phyloP scores from a whole-genome alignment of 257 asterid species.

The Solanum medicagineum region DNA sequence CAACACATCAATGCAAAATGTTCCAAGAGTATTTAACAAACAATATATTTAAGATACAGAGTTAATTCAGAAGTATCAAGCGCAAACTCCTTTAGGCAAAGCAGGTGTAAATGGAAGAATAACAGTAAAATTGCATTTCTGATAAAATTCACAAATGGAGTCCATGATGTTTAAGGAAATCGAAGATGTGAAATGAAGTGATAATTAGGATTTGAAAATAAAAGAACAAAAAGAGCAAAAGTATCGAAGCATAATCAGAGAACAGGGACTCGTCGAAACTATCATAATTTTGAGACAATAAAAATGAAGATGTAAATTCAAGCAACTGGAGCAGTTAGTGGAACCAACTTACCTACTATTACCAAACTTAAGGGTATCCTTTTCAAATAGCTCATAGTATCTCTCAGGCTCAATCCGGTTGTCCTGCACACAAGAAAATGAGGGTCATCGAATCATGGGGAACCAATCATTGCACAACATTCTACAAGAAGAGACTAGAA shows the following conservation, averaged over 20 bases:
- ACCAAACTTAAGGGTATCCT: conserved; percentile 88
- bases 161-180: neutral
- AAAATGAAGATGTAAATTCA: neutral
- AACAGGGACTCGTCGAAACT: neutral
- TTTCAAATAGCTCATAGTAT: conserved; percentile 77
- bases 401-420: conserved; percentile 64
- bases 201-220: neutral
- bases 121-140: neutral
- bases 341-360: conserved; percentile 69
- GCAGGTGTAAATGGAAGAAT: neutral
- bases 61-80: neutral
- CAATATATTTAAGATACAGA: neutral
- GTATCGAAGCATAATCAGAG: neutral
- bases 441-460: neutral
- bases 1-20: neutral
- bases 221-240: neutral
- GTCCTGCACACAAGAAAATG: conserved; percentile 41
- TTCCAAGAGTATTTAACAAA: neutral
- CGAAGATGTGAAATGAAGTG: neutral
- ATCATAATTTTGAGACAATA: conserved; percentile 1
- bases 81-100: neutral
- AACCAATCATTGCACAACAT: neutral
- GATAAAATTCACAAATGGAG: neutral
- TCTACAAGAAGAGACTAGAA: conserved; percentile 1
- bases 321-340: neutral